phyloP scores from a whole-genome alignment of 169 alveolate species.

The Toxoplasma gondii region DNA sequence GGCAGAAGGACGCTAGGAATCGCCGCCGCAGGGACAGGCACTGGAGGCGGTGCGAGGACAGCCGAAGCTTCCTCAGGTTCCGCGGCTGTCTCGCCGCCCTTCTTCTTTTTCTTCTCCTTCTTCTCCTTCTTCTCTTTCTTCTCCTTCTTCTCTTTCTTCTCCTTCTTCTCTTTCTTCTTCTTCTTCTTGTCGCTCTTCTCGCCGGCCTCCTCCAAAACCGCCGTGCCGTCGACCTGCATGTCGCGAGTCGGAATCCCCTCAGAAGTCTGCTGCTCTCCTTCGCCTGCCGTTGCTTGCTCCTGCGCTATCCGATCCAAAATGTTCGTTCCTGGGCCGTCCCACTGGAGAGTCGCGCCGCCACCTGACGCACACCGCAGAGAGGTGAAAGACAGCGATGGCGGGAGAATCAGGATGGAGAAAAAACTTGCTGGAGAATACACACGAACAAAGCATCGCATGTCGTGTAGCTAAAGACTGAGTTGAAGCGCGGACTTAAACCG shows the following conservation, averaged over 20 bases:
- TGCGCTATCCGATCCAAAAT: not conserved
- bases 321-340: constrained; percentile 51
- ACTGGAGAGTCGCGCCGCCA: constrained; percentile 47
- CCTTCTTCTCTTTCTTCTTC: not conserved
- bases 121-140: constrained; percentile 12
- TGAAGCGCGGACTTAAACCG: too few relatives aligned
- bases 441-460: too few relatives aligned
- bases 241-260: not conserved
- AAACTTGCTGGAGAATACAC: too few relatives aligned
- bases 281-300: not conserved
- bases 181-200: not conserved
- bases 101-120: constrained; percentile 22
- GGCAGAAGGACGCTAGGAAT: not conserved
- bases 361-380: not conserved
- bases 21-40: constrained; percentile 13
- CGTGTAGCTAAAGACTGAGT: too few relatives aligned
- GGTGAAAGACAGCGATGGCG: not conserved
- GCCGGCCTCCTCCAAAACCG: not conserved
- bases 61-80: not conserved
- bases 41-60: not conserved
- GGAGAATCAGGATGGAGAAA: too few relatives aligned
- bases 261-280: not conserved
- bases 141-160: constrained; percentile 20
- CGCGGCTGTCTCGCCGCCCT: not conserved
- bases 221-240: not conserved